Evolutionary conservation across 1,139 yeast species (phyloP), one percentile per base, ranked within the genome.

Genomic region (Diutina ranongensis): DNA sequence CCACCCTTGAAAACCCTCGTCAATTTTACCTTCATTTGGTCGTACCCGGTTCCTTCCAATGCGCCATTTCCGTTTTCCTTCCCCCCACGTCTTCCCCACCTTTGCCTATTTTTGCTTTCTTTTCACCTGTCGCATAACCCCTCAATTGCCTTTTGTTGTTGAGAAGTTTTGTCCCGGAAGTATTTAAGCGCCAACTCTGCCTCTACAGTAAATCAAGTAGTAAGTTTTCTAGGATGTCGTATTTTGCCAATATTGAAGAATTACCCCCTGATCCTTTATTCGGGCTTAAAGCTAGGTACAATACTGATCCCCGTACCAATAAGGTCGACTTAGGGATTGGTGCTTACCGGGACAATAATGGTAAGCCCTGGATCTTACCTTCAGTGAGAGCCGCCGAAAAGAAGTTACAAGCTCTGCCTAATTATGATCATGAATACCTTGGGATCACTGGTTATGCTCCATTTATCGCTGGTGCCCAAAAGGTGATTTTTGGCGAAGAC

Each of bases 281-380:
- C 58, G 95, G 86, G 33, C 76, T 92, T 52, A 85, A 83, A 62
- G 89, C 87, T 44, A 71, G 88, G 57, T 84, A 67, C 65, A 66
- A 67, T 49, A 74, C 76, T 38, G 96, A 89, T 57, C 56, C 77
- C 12, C 68, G 87, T 49, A 28, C 71, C 4, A 71, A 75, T 50
- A 92, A 89, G 69, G 87, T 89, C 52, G 95, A 88, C 64, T 71
- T 87, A 53, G 97, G 97, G 47, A 89, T 89, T 50, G 97, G 97
- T 52, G 97, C 97, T 44, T 92, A 92, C 72, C 79, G 97, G 64
- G 97, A 89, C 62, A 83, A 87, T 63, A 65, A 68, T 53, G 97
- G 97, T 47, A 84, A 87, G 65, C 97, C 97, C 45, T 89, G 92
- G 87, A 88, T 92, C 47, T 72, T 92, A 46, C 95, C 95, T 7